Evolutionary conservation across 768 basidiomycete genomes (phyloP).

Genomic region (Tricholoma matsutake): DNA sequence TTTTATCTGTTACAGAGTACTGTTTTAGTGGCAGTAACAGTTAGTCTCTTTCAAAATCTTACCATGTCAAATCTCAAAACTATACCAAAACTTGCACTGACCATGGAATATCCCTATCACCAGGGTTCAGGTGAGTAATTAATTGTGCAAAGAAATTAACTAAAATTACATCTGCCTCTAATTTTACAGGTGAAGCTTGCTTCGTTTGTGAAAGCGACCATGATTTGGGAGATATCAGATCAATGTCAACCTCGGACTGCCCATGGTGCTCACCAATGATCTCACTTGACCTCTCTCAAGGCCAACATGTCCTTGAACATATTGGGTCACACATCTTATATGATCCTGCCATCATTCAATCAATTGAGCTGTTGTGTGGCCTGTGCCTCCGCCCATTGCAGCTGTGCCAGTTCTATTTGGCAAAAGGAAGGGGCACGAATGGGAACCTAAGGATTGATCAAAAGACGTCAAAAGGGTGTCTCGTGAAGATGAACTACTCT

Average conservation of each 20-base stretch:
- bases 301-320: background rate
- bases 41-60: slow-evolving; percentile 17
- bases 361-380: background rate
- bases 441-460: slow-evolving; percentile 2
- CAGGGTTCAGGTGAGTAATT: slow-evolving; percentile 14
- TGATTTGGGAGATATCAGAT: slow-evolving; percentile 7
- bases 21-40: slow-evolving; percentile 15
- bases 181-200: slow-evolving; percentile 16
- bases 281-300: background rate
- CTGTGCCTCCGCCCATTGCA: slow-evolving; percentile 1
- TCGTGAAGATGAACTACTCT: slow-evolving; percentile 1
- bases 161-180: background rate
- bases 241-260: slow-evolving; percentile 10
- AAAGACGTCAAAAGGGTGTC: slow-evolving; percentile 1
- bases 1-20: slow-evolving; percentile 25
- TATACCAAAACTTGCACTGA: slow-evolving; percentile 15
- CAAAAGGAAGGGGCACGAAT: slow-evolving; percentile 5
- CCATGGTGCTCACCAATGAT: background rate
- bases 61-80: slow-evolving; percentile 12
- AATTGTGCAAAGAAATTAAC: background rate
- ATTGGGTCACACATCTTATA: slow-evolving; percentile 2
- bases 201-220: slow-evolving; percentile 18
- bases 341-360: background rate
- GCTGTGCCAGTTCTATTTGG: slow-evolving; percentile 3
- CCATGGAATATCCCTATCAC: slow-evolving; percentile 17